Percentiles rank a stretch among this genome's conserved stretches.
These are phyloP conservation scores for Capsella bursapastoris DNA, from an alignment of 345 rosid genomes.

Conservation along the genomic window DNA sequence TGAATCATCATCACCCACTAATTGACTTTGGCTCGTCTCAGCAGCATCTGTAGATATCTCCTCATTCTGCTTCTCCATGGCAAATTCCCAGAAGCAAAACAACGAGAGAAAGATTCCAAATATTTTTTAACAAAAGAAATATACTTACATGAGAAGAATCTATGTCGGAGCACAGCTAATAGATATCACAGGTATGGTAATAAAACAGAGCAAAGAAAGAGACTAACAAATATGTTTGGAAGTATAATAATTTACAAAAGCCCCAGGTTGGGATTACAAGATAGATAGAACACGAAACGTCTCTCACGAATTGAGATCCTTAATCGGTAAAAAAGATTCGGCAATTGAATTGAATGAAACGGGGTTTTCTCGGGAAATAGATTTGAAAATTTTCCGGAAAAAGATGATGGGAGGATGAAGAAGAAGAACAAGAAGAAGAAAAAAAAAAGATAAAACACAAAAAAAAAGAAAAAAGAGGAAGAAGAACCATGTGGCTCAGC, in stretches of 20 bases:
- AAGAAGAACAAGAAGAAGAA: slow-evolving; percentile 5
- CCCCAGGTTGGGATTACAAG: slow-evolving; percentile 20
- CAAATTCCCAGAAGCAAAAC: slow-evolving; percentile 21
- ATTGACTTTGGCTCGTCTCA: slow-evolving; percentile 47
- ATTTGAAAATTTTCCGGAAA: slow-evolving; percentile 1
- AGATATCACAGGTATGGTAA: slow-evolving; percentile 2
- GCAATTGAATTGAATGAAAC: background rate
- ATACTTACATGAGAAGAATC: slow-evolving; percentile 29
- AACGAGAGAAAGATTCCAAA: slow-evolving; percentile 22
- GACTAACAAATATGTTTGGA: background rate
- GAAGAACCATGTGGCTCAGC: slow-evolving; percentile 37
- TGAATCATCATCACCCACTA: slow-evolving; percentile 24
- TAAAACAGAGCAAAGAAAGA: slow-evolving; percentile 27
- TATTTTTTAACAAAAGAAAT: background rate
- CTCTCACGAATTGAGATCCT: slow-evolving; percentile 37
- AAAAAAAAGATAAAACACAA: too few species aligned
- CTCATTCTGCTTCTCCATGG: slow-evolving; percentile 39
- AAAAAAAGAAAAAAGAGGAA: slow-evolving; percentile 6
- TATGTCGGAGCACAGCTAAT: slow-evolving; percentile 24
- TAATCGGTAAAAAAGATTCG: slow-evolving; percentile 8
- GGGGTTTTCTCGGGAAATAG: slow-evolving; percentile 30
- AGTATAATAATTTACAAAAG: background rate
- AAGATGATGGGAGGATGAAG: slow-evolving; percentile 5
- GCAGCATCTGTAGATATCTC: slow-evolving; percentile 46
- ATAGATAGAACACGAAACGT: slow-evolving; percentile 37